Evolutionary conservation across 495 filamentous ascomycete genomes (phyloP).

Genomic region (Extremus antarcticus): DNA sequence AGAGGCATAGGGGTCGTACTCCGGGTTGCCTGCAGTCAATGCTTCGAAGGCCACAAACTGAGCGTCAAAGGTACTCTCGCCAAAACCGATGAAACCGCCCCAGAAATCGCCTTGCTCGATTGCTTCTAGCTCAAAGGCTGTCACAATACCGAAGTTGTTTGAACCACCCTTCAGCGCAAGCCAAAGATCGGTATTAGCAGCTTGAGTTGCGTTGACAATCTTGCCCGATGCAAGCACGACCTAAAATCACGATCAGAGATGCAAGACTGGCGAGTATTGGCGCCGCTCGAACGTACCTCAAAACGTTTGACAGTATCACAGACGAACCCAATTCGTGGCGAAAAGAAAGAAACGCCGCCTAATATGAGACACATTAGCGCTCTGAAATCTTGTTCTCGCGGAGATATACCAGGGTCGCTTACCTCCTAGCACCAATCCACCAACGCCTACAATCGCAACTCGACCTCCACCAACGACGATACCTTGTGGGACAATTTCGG

Average conservation of each 20-base stretch:
- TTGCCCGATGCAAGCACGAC: slow-evolving; percentile 30
- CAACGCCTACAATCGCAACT: slow-evolving; percentile 34
- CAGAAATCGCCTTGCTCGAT: slow-evolving; percentile 4
- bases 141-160: slow-evolving; percentile 35
- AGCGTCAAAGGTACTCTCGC: no score
- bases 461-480: slow-evolving; percentile 43
- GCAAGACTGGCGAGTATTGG: no score
- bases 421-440: slow-evolving; percentile 30
- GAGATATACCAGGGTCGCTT: no score
- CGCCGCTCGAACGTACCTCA: no score
- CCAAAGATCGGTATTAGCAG: slow-evolving; percentile 25
- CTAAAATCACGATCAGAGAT: slow-evolving; percentile 5
- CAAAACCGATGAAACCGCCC: no score
- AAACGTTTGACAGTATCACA: slow-evolving; percentile 30
- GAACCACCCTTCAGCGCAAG: slow-evolving; percentile 32
- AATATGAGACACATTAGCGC: no score
- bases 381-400: no score
- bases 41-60: no score
- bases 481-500: slow-evolving; percentile 34
- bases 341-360: slow-evolving; percentile 19
- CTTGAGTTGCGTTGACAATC: slow-evolving; percentile 27
- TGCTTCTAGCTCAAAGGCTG: slow-evolving; percentile 22
- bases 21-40: no score
- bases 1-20: no score
- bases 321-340: slow-evolving; percentile 23